These are phyloP conservation scores for Drechslerella coelobrocha DNA, from an alignment of 2,329 filamentous ascomycete species.

Conservation along the genomic window DNA sequence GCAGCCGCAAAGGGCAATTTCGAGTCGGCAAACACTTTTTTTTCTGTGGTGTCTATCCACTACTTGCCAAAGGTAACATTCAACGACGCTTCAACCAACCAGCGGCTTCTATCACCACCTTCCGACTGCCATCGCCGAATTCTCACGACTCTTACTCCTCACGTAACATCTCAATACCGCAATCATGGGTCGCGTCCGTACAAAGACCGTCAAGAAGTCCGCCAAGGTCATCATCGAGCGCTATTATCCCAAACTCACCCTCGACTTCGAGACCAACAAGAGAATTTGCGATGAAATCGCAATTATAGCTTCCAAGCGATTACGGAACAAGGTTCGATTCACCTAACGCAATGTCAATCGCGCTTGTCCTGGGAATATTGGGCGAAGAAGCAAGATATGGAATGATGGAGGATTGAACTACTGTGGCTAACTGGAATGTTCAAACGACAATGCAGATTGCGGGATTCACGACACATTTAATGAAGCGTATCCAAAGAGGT, in stretches of 20 bases:
- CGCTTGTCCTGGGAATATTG: conserved; percentile 13
- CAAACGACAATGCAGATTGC: conserved; percentile 71
- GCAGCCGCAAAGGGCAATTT: conserved; percentile 28
- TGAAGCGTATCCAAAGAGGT: conserved; percentile 99
- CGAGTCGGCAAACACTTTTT: conserved; percentile 39
- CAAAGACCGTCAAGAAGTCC: conserved; percentile 79
- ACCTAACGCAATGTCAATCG: neutral
- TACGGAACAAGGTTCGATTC: conserved; percentile 88
- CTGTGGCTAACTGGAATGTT: conserved; percentile 32
- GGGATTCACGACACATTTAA: conserved; percentile 97
- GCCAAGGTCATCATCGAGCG: conserved; percentile 99
- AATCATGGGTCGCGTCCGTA: conserved; percentile 64
- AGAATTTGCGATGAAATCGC: conserved; percentile 99
- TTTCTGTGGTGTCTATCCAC: conserved; percentile 17
- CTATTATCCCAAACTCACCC: conserved; percentile 95
- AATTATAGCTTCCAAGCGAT: conserved; percentile 98
- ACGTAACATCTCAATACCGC: conserved; percentile 32
- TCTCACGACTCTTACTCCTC: conserved; percentile 17
- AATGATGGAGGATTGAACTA: conserved; percentile 2
- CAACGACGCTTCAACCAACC: conserved; percentile 18
- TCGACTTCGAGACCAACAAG: conserved; percentile 99
- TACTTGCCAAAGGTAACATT: conserved; percentile 18
- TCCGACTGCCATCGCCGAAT: conserved; percentile 21
- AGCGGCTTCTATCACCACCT: conserved; percentile 21
- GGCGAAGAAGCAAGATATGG: neutral